phyloP scores from a whole-genome alignment of 495 filamentous ascomycete species.

The Oidiodendron maius region DNA sequence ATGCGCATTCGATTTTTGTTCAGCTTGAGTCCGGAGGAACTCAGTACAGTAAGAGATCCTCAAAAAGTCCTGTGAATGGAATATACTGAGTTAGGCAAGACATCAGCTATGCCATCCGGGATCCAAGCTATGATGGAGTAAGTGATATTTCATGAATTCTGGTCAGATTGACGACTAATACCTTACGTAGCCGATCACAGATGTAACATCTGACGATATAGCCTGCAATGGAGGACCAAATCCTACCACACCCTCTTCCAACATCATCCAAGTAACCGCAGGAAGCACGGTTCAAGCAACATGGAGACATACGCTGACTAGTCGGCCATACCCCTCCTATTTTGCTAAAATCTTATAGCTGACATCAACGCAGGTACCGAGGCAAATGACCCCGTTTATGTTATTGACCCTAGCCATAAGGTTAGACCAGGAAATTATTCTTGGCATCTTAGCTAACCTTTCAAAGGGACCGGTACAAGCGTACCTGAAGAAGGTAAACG shows the following conservation, averaged over 20 bases:
- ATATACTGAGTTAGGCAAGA: background rate
- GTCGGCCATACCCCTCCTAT: conserved; percentile 8
- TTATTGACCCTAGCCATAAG: conserved; percentile 40
- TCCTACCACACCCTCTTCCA: conserved; percentile 33
- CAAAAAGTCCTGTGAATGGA: background rate
- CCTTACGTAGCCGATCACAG: conserved; percentile 36
- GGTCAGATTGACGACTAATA: conserved; percentile 1
- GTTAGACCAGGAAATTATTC: background rate
- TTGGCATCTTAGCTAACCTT: background rate
- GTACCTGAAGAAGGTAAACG: conserved; percentile 44
- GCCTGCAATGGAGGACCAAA: conserved; percentile 53
- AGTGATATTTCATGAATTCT: background rate
- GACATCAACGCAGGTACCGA: background rate
- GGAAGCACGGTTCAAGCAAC: conserved; percentile 41
- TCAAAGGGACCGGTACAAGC: conserved; percentile 35
- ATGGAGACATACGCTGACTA: conserved; percentile 42
- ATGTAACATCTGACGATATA: conserved; percentile 42
- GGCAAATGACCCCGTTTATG: conserved; percentile 29
- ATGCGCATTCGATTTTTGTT: conserved; percentile 51
- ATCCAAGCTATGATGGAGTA: conserved; percentile 37
- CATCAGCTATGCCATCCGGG: conserved; percentile 33
- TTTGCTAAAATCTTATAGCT: background rate
- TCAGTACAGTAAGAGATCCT: conserved; percentile 22
- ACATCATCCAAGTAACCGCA: conserved; percentile 39
- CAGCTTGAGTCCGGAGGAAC: conserved; percentile 36